These are phyloP conservation scores for Citrus inodora DNA, from an alignment of 345 rosid genomes.

Conservation along the genomic window DNA sequence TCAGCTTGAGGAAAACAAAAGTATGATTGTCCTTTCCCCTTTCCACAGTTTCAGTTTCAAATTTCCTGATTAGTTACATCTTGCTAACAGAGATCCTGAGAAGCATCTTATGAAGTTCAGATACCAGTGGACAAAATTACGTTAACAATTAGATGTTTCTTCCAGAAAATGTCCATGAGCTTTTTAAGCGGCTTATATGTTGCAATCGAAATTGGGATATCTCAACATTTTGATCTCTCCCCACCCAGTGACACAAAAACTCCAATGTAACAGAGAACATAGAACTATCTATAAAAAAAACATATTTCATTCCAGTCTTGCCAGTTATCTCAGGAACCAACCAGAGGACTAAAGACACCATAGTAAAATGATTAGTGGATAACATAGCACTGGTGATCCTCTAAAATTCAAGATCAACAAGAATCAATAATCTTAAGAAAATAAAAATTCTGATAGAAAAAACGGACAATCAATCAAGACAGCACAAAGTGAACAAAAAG, in stretches of 20 bases:
- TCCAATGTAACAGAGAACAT: conserved; percentile 5
- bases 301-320: not conserved
- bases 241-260: not conserved
- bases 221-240: not conserved
- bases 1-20: not conserved
- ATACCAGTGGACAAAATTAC: no score
- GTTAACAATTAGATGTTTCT: not conserved
- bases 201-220: not conserved
- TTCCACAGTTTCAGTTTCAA: not conserved
- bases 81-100: not conserved
- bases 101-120: not conserved
- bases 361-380: not conserved
- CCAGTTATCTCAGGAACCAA: not conserved
- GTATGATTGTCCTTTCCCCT: no score
- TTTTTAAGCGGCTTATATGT: not conserved
- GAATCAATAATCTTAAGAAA: not conserved
- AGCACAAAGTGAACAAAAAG: not conserved
- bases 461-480: not conserved
- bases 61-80: not conserved
- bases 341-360: not conserved
- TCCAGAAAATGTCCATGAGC: not conserved
- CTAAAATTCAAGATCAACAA: not conserved
- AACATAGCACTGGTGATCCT: not conserved
- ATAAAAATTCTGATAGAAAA: not conserved
- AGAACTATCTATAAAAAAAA: not conserved